These are phyloP conservation scores for Naematelia encephala DNA, from an alignment of 768 basidiomycete species.

Conservation along the genomic window DNA sequence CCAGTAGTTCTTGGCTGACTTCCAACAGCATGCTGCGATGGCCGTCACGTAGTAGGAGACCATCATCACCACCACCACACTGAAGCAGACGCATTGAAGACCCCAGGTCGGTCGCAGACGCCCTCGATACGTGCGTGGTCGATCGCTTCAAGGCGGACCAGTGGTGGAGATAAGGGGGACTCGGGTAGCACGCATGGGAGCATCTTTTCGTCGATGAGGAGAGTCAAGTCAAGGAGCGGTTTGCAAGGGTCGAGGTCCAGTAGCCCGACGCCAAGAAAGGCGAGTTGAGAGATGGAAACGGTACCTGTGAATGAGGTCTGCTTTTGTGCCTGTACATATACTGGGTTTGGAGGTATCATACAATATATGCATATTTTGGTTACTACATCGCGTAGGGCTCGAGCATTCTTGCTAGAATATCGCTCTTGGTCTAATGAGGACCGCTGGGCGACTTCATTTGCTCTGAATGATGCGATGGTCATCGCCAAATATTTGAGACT, in stretches of 20 bases:
- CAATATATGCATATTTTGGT: no score
- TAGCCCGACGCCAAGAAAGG: background rate
- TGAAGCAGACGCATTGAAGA: background rate
- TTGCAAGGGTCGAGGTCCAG: background rate
- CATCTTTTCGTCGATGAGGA: background rate
- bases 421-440: no score
- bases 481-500: no score
- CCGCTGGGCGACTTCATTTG: no score
- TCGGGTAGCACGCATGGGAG: no score
- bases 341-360: no score
- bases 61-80: slow-evolving; percentile 34
- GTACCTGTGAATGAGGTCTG: no score
- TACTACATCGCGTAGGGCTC: no score
- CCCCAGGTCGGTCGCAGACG: slow-evolving; percentile 9
- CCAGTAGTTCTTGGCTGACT: background rate
- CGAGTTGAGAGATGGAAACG: background rate
- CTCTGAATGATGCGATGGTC: no score
- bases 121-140: slow-evolving; percentile 18
- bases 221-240: background rate
- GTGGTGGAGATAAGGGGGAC: background rate
- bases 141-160: background rate
- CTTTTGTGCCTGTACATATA: no score
- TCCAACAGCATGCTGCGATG: slow-evolving; percentile 45
- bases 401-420: no score
- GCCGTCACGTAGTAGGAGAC: slow-evolving; percentile 43